Evolutionary conservation across 2,329 filamentous ascomycete genomes (phyloP), one percentile per base, ranked within the genome.

Genomic region (Penicillium polonicum): DNA sequence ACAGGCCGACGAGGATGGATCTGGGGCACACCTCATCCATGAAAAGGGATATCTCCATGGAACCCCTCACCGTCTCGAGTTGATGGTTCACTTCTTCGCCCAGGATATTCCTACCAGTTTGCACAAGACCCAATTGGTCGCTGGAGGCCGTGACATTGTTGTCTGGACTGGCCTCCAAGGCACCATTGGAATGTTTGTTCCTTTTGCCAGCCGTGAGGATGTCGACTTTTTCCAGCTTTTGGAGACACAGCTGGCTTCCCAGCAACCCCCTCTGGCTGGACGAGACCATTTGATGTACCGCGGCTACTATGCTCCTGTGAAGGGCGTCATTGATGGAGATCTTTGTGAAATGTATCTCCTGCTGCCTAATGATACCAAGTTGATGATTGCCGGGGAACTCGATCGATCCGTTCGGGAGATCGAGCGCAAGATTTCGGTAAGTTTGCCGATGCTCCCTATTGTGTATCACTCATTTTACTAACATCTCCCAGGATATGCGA

Each of bases 211-310:
- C 61, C 89, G 95, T 38, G 92, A 97, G 71, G 93, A 97, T 68
- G 90, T 95, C 49, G 94, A 97, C 74, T 97, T 99, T 78, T 99
- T 99, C 84, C 92, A 97, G 74, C 91, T 86, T 60, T 82, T 99
- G 25, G 94, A 99, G 77, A 87, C 89, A 70, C 90, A 96, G 70
- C 82, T 99, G 72, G 85, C 93, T 48, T 86, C 84, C 13, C 91
- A 96, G 70, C 92, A 96, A 70, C 84, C 92, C 36, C 93, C 93
- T 8, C 79, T 99, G 46, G 90, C 91, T 21, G 95, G 94, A 42
- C 85, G 95, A 64, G 95, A 99, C 74, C 94, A 99, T 75, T 81
- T 99, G 45, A 95, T 96, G 70, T 99, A 96, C 75, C 85, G 95
- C 62, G 88, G 92, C 63, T 99, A 97, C 77, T 99, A 97, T 74